Evolutionary conservation across 176 grass and related monocot genomes (phyloP).

Genomic region (Luzula sylvatica): DNA sequence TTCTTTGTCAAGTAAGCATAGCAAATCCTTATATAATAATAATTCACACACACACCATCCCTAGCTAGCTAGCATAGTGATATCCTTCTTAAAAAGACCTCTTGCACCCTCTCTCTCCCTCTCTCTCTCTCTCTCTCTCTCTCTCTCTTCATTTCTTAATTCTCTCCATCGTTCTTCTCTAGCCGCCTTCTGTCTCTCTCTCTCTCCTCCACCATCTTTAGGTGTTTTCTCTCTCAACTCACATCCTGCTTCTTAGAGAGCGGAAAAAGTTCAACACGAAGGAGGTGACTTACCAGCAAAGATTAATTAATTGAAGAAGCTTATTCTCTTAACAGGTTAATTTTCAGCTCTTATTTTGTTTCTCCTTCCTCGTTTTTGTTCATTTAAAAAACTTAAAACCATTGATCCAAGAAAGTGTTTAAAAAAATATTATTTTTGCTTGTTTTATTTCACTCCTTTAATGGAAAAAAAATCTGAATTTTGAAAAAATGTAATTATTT

Average conservation of each 20-base stretch:
- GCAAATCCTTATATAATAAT: background rate
- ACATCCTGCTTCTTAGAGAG: background rate
- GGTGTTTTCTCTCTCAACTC: conserved; percentile 25
- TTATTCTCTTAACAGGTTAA: conserved; percentile 5
- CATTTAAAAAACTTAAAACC: conserved; percentile 26
- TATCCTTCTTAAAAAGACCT: conserved; percentile 16
- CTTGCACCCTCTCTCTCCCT: conserved; percentile 12
- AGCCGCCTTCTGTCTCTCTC: conserved; percentile 29
- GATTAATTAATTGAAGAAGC: conserved; percentile 26
- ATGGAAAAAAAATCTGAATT: background rate
- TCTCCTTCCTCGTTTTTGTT: conserved; percentile 23
- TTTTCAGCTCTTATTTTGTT: conserved; percentile 7
- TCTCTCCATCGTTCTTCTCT: conserved; percentile 27
- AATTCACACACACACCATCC: background rate
- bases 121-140: background rate
- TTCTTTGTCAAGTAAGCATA: background rate
- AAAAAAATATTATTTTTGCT: too few species aligned
- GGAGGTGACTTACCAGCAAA: conserved; percentile 18
- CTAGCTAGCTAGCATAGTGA: conserved; percentile 30
- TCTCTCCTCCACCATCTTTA: conserved; percentile 49
- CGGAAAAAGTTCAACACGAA: background rate
- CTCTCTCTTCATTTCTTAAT: conserved; percentile 19
- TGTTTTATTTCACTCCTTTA: background rate
- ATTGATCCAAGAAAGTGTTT: conserved; percentile 52
- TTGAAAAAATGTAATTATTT: background rate